Percentiles rank a stretch among this genome's conserved stretches.
Conservation (phyloP, 192 early-diverging fungal genomes). For the Coemansia sp. region DNA sequence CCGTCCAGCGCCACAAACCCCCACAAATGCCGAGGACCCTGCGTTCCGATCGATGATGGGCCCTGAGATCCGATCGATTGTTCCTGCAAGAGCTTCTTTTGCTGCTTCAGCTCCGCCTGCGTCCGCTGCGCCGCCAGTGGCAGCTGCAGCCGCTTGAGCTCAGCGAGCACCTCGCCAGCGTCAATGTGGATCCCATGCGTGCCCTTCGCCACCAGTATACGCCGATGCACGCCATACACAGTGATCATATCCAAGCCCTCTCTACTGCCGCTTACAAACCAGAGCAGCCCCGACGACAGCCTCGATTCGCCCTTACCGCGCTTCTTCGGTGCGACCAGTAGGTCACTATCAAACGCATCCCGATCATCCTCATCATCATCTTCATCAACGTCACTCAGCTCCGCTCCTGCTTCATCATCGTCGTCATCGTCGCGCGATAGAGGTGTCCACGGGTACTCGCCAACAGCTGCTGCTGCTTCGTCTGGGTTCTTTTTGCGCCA, state of each 20-base stretch:
- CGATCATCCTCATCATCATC: background rate
- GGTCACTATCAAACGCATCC: background rate
- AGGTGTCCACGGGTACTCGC: conserved; percentile 42
- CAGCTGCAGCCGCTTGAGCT: conserved; percentile 37
- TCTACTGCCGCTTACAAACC: conserved; percentile 18
- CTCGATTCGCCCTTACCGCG: background rate
- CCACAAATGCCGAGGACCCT: conserved; percentile 58
- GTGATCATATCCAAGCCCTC: background rate
- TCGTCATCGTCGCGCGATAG: background rate
- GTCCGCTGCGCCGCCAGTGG: conserved; percentile 15
- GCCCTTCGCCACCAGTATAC: conserved; percentile 29
- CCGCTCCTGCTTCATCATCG: background rate
- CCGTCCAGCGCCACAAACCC: conserved; percentile 79
- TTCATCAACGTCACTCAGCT: background rate
- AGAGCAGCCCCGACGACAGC: conserved; percentile 24
- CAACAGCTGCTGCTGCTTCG: background rate
- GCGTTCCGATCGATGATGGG: background rate
- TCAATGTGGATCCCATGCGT: conserved; percentile 27
- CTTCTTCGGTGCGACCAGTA: background rate
- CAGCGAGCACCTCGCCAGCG: conserved; percentile 9
- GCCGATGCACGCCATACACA: conserved; percentile 42
- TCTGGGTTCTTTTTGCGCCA: conserved; percentile 20
- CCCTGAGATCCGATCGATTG: background rate
- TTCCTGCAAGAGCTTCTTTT: conserved; percentile 7
- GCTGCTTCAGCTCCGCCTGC: conserved; percentile 17